Evolutionary conservation across 768 basidiomycete genomes (phyloP).

Genomic region (Jaapia argillacea): DNA sequence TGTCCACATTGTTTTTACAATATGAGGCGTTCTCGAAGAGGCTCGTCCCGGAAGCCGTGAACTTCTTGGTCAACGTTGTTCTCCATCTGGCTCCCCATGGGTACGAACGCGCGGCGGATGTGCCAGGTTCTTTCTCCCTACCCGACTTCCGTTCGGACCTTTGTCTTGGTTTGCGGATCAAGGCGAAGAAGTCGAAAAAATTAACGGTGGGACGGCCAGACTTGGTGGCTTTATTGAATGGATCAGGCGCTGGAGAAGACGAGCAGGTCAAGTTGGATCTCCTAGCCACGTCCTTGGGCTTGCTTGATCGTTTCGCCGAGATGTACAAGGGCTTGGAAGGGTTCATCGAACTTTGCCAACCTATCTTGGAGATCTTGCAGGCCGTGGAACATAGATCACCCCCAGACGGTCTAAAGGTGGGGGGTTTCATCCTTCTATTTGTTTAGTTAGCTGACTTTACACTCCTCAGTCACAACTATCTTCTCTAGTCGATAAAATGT

Average conservation of each 20-base stretch:
- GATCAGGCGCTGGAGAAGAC: conserved; percentile 16
- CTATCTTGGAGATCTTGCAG: conserved; percentile 49
- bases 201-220: conserved; percentile 31
- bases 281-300: conserved; percentile 46
- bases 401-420: conserved; percentile 47
- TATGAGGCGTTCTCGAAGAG: conserved; percentile 82
- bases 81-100: conserved; percentile 64
- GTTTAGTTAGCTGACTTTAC: conserved; percentile 5
- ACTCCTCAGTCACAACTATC: conserved; percentile 34
- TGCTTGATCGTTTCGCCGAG: conserved; percentile 62
- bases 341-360: conserved; percentile 79
- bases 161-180: conserved; percentile 30
- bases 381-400: conserved; percentile 37
- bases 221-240: conserved; percentile 31
- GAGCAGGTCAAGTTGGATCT: conserved; percentile 71
- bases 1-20: conserved; percentile 77
- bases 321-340: conserved; percentile 71
- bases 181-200: conserved; percentile 28
- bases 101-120: conserved; percentile 29
- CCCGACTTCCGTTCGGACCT: conserved; percentile 55
- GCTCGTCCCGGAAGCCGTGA: conserved; percentile 80
- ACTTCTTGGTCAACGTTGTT: conserved; percentile 65
- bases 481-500: conserved; percentile 37
- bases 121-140: conserved; percentile 65
- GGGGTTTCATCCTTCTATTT: conserved; percentile 7